phyloP scores from a whole-genome alignment of 2,329 filamentous ascomycete species.

The Pseudogymnoascus verrucosus region DNA sequence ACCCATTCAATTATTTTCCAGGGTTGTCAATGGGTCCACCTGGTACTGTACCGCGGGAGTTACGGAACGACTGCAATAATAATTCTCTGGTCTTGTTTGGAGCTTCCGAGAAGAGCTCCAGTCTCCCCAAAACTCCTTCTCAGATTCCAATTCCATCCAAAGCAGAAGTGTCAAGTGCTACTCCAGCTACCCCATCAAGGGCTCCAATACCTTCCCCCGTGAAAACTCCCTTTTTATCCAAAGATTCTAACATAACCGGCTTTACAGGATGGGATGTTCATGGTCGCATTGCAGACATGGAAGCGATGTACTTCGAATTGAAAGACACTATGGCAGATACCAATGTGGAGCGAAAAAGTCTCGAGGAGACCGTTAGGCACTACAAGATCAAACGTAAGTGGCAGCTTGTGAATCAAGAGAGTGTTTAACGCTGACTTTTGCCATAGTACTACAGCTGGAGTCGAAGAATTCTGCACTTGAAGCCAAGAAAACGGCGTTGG shows the following conservation, averaged over 20 bases:
- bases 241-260: constrained; percentile 60
- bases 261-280: constrained; percentile 73
- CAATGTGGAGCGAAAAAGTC: constrained; percentile 55
- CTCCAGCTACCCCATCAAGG: constrained; percentile 31
- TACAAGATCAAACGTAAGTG: constrained; percentile 53
- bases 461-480: neutral
- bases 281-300: constrained; percentile 66
- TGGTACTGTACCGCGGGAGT: constrained; percentile 16
- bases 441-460: neutral
- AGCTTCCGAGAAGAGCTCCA: constrained; percentile 6
- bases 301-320: constrained; percentile 63
- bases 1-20: neutral
- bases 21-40: constrained; percentile 1
- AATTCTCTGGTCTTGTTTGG: constrained; percentile 23
- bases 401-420: constrained; percentile 11
- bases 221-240: constrained; percentile 53
- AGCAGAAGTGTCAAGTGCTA: constrained; percentile 18
- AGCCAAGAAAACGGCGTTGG: constrained; percentile 12
- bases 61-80: constrained; percentile 18
- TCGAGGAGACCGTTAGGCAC: constrained; percentile 66
- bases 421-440: constrained; percentile 16
- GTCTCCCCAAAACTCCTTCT: constrained; percentile 26
- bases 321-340: constrained; percentile 65
- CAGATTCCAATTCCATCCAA: constrained; percentile 27
- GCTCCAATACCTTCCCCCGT: constrained; percentile 31